Conservation (phyloP, 805 yeast genomes). For the Dipodascus albidus region DNA sequence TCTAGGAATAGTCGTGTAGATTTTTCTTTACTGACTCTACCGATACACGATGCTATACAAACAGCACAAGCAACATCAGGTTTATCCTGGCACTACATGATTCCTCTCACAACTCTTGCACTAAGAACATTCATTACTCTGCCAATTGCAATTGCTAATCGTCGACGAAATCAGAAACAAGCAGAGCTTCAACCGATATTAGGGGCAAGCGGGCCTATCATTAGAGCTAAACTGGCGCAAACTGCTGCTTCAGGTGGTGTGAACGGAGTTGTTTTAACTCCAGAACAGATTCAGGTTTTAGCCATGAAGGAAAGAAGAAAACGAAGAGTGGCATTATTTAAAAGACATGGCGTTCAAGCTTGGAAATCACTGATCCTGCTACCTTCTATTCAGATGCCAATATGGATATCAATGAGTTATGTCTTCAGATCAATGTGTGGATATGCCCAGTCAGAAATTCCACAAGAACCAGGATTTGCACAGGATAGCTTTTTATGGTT, state of each 20-base stretch:
- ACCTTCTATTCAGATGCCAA: slow-evolving; percentile 76
- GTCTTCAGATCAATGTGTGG: slow-evolving; percentile 71
- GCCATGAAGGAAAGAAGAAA: slow-evolving; percentile 69
- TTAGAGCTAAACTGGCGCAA: slow-evolving; percentile 39
- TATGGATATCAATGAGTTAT: slow-evolving; percentile 72
- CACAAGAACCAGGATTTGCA: slow-evolving; percentile 24
- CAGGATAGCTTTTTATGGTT: slow-evolving; percentile 53
- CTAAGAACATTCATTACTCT: slow-evolving; percentile 58
- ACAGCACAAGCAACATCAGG: slow-evolving; percentile 27
- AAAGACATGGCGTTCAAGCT: slow-evolving; percentile 52
- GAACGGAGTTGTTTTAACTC: slow-evolving; percentile 34
- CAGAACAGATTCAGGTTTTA: slow-evolving; percentile 66
- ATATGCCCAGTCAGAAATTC: slow-evolving; percentile 22
- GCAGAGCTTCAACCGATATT: slow-evolving; percentile 59
- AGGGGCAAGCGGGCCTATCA: slow-evolving; percentile 63
- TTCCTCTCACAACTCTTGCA: slow-evolving; percentile 61
- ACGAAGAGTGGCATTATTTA: slow-evolving; percentile 62
- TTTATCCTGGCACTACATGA: slow-evolving; percentile 73
- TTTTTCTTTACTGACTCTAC: slow-evolving; percentile 7
- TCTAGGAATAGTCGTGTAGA: neutral
- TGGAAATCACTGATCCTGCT: slow-evolving; percentile 63
- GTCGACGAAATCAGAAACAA: slow-evolving; percentile 60
- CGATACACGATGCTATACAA: slow-evolving; percentile 16
- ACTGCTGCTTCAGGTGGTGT: slow-evolving; percentile 22
- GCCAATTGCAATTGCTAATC: slow-evolving; percentile 66